Base-by-base conservation (phyloP, 306 rosid species). In the Casuarina glauca region DNA sequence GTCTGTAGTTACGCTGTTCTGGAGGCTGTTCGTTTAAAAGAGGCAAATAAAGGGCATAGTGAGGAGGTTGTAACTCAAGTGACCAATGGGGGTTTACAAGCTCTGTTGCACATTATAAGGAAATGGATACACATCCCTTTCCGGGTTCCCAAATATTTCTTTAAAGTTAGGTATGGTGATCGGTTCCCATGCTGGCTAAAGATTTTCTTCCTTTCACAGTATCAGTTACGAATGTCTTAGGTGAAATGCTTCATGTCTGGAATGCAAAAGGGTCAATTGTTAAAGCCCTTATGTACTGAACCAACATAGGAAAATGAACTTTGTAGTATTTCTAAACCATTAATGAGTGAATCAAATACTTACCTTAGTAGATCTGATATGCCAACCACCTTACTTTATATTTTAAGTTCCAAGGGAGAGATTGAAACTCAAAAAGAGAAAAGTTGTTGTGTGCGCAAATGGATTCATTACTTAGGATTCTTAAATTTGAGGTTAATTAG, bases 71-170 rank as follows among this genome's bases (percentile, higher is more conserved):
- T 80, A 6, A 49, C 75, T 2, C 55, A 64, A 53, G 77, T 85
- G 80, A 17, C 85, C 72, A 69, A 77, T 73, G 80, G 76, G 35
- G 87, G 83, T 58, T 41, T 83, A 46, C 82, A 9, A 75, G 74
- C 84, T 68, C 44, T 83, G 38, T 75, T 41, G 2, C 62, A 64
- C 35, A 82, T 86, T 75, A 70, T 85, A 35, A 73, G 42, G 43
- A 87, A 80, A 71, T 91, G 90, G 97, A 76, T 85, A 78, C 77
- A 75, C 58, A 75, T 87, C 67, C 87, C 86, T 74, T 83, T 84
- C 77, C 46, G 85, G 74, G 69, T 76, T 45, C 97, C 97, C 45
- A 83, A 77, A 79, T 72, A 78, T 77, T 88, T 88, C 88, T 88
- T 91, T 70, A 73, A 66, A 71, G 73, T 88, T 73, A 91, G 94